Evolutionary conservation across 2,329 filamentous ascomycete genomes (phyloP), one percentile per base, ranked within the genome.

Genomic region (Gremmenia infestans): DNA sequence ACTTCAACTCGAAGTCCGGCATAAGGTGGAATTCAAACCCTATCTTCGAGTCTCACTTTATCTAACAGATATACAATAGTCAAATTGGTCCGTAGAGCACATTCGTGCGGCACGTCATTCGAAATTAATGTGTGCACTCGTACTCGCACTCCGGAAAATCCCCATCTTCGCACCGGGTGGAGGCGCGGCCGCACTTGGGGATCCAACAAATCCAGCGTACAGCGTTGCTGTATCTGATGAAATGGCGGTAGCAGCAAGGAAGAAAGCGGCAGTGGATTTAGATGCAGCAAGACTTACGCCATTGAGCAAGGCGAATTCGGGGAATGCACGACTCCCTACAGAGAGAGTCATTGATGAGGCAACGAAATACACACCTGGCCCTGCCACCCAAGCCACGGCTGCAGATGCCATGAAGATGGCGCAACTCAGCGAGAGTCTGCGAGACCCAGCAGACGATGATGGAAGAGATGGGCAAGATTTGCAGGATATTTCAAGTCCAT

Each of bases 121-220:
- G 71, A 96, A 96, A 73, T 96, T 97, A 74, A 94, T 97, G 83
- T 96, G 91, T 68, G 92, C 92, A 0, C 77, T 97, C 58, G 85
- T 92, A 2, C 72, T 90, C 8, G 89, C 91, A 1, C 75, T 96
- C 58, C 88, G 89, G 73, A 89, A 86, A 73, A 80, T 97, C 17
- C 91, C 91, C 14, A 91, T 97, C 67, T 80, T 88, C 64, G 84
- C 78, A 12, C 91, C 92, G 53, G 90, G 86, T 48, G 90, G 87
- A 56, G 88, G 85, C 53, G 45, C 11, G 4, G 52, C 51, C 32
- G 46, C 53, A 22, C 40, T 59, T 6, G 76, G 74, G 56, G 81
- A 83, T 54, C 80, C 87, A 3, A 81, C 79, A 40, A 92, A 93
- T 72, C 91, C 91, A 1, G 76, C 83, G 5, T 96, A 92, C 76